phyloP scores from a whole-genome alignment of 2,329 filamentous ascomycete genomes.

The Ascocoryne sarcoides region DNA sequence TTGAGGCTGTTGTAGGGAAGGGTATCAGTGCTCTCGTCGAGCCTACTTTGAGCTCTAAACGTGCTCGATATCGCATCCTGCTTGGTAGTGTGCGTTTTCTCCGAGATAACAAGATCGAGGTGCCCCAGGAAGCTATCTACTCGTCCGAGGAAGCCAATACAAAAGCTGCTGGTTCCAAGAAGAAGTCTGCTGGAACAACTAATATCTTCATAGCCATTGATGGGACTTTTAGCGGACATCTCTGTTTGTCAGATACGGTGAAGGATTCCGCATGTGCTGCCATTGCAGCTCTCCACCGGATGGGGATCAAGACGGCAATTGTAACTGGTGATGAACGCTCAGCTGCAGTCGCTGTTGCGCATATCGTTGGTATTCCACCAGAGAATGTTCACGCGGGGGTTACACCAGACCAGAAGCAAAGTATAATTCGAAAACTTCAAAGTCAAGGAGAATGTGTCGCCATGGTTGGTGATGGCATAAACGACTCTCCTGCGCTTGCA shows the following conservation, averaged over 20 bases:
- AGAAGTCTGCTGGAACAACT: conserved; percentile 59
- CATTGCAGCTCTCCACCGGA: conserved; percentile 70
- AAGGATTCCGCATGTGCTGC: conserved; percentile 78
- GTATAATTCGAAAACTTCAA: conserved; percentile 73
- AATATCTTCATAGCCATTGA: conserved; percentile 89
- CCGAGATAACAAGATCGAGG: conserved; percentile 55
- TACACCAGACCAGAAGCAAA: conserved; percentile 83
- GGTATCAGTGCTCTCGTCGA: conserved; percentile 79
- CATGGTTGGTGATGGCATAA: conserved; percentile 98
- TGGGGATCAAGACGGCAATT: conserved; percentile 82
- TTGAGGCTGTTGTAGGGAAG: conserved; percentile 73
- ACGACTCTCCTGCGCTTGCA: conserved; percentile 90
- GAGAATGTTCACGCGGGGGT: conserved; percentile 79
- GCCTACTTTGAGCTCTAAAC: conserved; percentile 59
- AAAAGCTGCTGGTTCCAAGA: conserved; percentile 31
- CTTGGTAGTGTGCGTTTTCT: conserved; percentile 78
- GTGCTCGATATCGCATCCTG: conserved; percentile 66
- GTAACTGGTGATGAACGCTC: conserved; percentile 87
- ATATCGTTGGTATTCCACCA: conserved; percentile 68
- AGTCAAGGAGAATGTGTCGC: conserved; percentile 67
- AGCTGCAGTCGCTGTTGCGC: conserved; percentile 76
- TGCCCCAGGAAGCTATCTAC: conserved; percentile 55
- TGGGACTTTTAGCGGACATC: conserved; percentile 66
- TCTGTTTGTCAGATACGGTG: conserved; percentile 82
- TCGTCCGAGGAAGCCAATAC: conserved; percentile 52